A percentile compares a stretch with the other conserved stretches of the same genome.
phyloP scores from a whole-genome alignment of 129 eudicot genomes.

The Chrysanthemum seticuspe region DNA sequence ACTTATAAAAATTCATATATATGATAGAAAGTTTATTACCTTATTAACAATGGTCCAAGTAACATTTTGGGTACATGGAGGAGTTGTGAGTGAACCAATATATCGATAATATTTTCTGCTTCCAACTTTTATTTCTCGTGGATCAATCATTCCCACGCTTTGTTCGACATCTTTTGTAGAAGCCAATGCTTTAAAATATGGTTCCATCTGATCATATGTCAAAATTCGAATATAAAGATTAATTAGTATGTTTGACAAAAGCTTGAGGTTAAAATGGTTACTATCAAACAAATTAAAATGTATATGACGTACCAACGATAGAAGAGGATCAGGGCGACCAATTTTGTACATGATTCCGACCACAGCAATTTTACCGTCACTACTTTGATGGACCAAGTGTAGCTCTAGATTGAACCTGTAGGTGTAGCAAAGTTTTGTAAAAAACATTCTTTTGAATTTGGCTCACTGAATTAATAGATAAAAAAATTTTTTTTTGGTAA shows the following conservation, averaged over 20 bases:
- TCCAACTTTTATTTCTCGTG: conserved; percentile 5
- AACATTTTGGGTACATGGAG: conserved; percentile 25
- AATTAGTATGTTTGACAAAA: background rate
- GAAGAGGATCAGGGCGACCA: conserved; percentile 49
- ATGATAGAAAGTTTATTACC: background rate
- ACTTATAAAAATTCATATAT: background rate
- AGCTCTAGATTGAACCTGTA: no score
- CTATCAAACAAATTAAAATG: background rate
- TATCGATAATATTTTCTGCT: conserved; percentile 17
- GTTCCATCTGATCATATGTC: conserved; percentile 7
- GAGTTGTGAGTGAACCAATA: conserved; percentile 27
- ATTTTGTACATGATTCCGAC: conserved; percentile 42
- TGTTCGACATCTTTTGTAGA: background rate
- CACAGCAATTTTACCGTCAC: no score
- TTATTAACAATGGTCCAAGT: conserved; percentile 26
- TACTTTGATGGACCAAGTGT: no score
- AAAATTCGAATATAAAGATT: background rate
- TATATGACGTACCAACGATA: conserved; percentile 37
- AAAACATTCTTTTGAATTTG: background rate
- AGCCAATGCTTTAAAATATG: conserved; percentile 11
- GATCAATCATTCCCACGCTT: conserved; percentile 24
- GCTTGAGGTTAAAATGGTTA: background rate
- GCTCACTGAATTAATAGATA: no score
- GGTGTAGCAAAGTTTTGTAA: background rate
- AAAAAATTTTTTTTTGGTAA: no score